Base-by-base conservation (phyloP, 1,284 basidiomycete genomes). In the Amylostereum areolatum region DNA sequence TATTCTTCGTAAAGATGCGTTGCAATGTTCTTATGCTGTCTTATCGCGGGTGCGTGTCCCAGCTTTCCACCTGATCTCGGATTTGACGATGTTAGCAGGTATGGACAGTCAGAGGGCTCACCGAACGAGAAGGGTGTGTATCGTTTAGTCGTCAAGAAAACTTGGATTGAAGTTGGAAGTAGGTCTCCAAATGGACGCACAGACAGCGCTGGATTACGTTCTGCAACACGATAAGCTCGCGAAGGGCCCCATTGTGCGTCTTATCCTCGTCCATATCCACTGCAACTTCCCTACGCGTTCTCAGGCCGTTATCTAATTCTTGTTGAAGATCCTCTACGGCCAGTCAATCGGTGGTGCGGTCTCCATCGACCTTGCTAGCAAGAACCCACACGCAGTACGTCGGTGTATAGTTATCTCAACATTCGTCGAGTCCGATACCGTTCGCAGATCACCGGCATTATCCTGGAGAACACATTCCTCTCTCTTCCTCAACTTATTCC, bases 311-410 rank as follows among this genome's bases (percentile, higher is more conserved):
- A 29, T n/a, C 33, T 12, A 30, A 34, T 29, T 18, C 42, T 40
- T 62, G 63, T 47, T 54, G 27, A 51, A 86, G 84, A 72, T 92
- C 42, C 66, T 95, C 0, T 98, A 93, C 59, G 95, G 96, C 0
- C 96, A 98, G 66, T 94, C 90, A 5, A 92, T 99, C 30, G 96
- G 96, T 11, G 95, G 95, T n/a, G 95, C 95, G 0, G 94, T 98
- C 1, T 79, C 89, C 10, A 88, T 97, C 46, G 87, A 95, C 64
- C 82, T 97, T 4, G 90, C 90, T 0, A 85, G 83, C 49, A 78
- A 80, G 35, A 95, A 95, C 62, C 80, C 88, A 0, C 68, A 76
- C 29, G 78, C 82, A 58, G 89, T 88, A 50, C 44, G 67, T 63
- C 42, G 47, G 37, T 18, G 18, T 18, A 18, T 18, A 18, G 18